phyloP scores from a whole-genome alignment of 805 yeast species.

The Saccharomycopsis javanensis region DNA sequence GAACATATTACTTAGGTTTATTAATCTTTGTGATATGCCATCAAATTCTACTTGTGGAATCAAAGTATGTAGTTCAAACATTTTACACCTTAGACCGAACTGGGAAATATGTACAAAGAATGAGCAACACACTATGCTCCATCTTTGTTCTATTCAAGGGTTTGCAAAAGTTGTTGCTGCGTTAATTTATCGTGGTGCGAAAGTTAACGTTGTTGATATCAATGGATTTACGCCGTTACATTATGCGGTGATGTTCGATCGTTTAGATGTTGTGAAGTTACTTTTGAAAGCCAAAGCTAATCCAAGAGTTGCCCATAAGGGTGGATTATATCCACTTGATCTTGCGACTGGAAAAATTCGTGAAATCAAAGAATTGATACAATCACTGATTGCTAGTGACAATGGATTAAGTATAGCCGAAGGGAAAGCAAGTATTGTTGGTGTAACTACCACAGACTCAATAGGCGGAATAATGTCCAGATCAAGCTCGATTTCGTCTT shows the following conservation, averaged over 20 bases:
- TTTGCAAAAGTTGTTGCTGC: slow-evolving; percentile 52
- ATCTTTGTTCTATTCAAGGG: slow-evolving; percentile 72
- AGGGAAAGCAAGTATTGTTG: background rate
- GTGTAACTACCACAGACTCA: background rate
- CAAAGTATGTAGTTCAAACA: slow-evolving; percentile 28
- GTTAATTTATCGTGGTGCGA: slow-evolving; percentile 55
- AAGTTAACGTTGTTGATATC: slow-evolving; percentile 62
- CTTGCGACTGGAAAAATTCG: slow-evolving; percentile 29
- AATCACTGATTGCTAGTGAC: background rate
- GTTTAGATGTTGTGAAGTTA: slow-evolving; percentile 52
- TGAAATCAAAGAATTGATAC: slow-evolving; percentile 25
- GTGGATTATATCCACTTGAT: slow-evolving; percentile 38
- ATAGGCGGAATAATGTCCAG: slow-evolving; percentile 1
- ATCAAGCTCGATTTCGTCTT: slow-evolving; percentile 13
- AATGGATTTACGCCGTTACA: slow-evolving; percentile 85
- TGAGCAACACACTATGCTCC: slow-evolving; percentile 84
- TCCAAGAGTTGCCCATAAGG: slow-evolving; percentile 39
- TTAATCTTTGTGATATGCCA: slow-evolving; percentile 3
- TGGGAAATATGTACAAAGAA: slow-evolving; percentile 64
- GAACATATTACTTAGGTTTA: background rate
- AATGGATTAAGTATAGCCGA: background rate
- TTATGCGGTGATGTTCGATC: slow-evolving; percentile 71
- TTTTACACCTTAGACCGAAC: slow-evolving; percentile 44
- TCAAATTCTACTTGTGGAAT: background rate
- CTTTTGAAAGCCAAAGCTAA: slow-evolving; percentile 59